Evolutionary conservation across 805 yeast genomes (phyloP).

Genomic region (Alloascoidea africana): DNA sequence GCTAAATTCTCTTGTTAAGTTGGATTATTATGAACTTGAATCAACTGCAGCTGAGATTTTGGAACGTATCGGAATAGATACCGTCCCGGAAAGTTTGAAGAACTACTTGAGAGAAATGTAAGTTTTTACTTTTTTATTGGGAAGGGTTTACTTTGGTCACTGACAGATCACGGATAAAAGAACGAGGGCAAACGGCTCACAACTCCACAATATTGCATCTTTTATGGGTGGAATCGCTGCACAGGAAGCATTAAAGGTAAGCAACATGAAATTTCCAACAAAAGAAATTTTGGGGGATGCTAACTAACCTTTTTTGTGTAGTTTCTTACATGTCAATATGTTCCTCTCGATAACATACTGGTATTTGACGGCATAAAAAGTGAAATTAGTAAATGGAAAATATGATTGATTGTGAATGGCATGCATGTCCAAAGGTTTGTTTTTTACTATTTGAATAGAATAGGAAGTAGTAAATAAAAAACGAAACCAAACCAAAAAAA

Average conservation of each 20-base stretch:
- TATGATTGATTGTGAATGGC: too few relatives aligned
- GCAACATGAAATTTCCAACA: too few relatives aligned
- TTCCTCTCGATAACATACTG: constrained; percentile 57
- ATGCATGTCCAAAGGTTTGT: too few relatives aligned
- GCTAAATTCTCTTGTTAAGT: not conserved
- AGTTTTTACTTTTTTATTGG: too few relatives aligned
- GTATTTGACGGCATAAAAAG: constrained; percentile 61
- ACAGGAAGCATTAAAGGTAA: constrained; percentile 66
- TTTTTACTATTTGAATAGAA: too few relatives aligned
- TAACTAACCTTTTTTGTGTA: constrained; percentile 4
- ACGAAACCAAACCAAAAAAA: too few relatives aligned
- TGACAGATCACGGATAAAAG: too few relatives aligned
- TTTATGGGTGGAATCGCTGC: constrained; percentile 75
- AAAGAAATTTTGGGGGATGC: too few relatives aligned
- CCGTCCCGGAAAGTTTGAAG: too few relatives aligned
- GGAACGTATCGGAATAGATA: constrained; percentile 18
- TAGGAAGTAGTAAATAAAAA: too few relatives aligned
- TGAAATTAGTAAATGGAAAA: constrained; percentile 26
- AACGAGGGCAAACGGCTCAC: constrained; percentile 21
- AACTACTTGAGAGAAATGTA: constrained; percentile 24
- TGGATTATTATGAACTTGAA: constrained; percentile 8
- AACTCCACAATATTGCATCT: constrained; percentile 45
- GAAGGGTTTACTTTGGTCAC: too few relatives aligned
- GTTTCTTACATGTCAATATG: constrained; percentile 59
- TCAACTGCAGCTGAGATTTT: constrained; percentile 6